Conservation (phyloP, 2,329 filamentous ascomycete genomes). For the Ramichloridium luteum region DNA sequence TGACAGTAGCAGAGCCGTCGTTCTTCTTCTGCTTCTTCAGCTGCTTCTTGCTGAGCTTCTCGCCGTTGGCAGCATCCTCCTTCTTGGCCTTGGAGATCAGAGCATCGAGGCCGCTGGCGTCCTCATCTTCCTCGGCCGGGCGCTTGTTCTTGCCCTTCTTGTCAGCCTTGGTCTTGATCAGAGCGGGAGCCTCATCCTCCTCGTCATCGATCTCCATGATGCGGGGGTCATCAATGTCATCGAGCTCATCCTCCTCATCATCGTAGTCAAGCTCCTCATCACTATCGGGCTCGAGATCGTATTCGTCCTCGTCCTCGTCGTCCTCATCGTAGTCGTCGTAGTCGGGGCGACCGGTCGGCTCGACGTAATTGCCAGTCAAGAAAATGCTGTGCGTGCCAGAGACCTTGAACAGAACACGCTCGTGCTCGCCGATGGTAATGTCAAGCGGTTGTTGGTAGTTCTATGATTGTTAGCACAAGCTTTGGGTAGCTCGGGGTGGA, state of each 20-base stretch:
- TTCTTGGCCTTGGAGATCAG: slow-evolving; percentile 64
- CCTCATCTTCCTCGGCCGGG: slow-evolving; percentile 54
- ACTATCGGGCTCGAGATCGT: slow-evolving; percentile 69
- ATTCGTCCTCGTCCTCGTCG: slow-evolving; percentile 50
- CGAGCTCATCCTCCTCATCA: slow-evolving; percentile 22
- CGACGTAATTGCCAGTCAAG: slow-evolving; percentile 92
- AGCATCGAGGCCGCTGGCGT: slow-evolving; percentile 59
- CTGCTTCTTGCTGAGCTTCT: slow-evolving; percentile 88
- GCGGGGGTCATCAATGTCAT: slow-evolving; percentile 16
- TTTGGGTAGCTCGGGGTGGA: no score
- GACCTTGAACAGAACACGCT: slow-evolving; percentile 86
- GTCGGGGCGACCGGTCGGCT: slow-evolving; percentile 48
- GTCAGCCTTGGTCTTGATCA: slow-evolving; percentile 31
- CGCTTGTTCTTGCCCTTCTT: slow-evolving; percentile 85
- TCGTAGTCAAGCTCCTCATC: slow-evolving; percentile 54
- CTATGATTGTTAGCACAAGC: slow-evolving; percentile 39
- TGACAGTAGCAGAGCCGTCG: slow-evolving; percentile 68
- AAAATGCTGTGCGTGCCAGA: slow-evolving; percentile 80
- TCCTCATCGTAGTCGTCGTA: slow-evolving; percentile 47
- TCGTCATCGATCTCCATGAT: slow-evolving; percentile 16
- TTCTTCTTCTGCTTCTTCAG: slow-evolving; percentile 99
- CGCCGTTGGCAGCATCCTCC: slow-evolving; percentile 44
- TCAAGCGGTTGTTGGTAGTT: slow-evolving; percentile 91
- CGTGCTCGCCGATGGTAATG: slow-evolving; percentile 77
- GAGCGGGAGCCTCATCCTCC: slow-evolving; percentile 45